Conservation (phyloP, 2,329 filamentous ascomycete genomes). For the Trichoderma koningii region DNA sequence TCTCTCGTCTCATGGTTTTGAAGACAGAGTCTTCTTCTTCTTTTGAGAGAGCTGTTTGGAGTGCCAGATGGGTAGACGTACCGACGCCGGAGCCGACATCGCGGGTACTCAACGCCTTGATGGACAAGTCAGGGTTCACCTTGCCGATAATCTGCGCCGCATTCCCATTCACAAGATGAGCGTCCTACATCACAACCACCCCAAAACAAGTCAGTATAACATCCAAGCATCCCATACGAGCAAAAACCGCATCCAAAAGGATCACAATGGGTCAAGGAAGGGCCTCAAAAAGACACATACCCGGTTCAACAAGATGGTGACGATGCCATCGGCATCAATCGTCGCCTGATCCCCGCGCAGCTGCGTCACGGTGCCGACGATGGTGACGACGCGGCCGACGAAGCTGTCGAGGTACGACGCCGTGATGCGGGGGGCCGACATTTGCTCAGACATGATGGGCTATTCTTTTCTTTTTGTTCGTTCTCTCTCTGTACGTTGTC, state of each 20-base stretch:
- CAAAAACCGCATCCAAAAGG: too few relatives aligned
- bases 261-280: background rate
- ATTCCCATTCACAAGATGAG: conserved; percentile 68
- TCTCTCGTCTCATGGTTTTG: background rate
- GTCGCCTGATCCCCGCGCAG: conserved; percentile 78
- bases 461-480: too few relatives aligned
- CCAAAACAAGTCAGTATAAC: background rate
- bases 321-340: conserved; percentile 76
- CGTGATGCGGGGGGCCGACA: conserved; percentile 77
- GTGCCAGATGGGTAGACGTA: conserved; percentile 47
- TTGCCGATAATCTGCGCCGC: conserved; percentile 78
- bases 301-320: conserved; percentile 73
- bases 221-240: background rate
- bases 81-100: conserved; percentile 71
- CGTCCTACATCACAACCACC: conserved; percentile 54
- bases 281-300: conserved; percentile 48
- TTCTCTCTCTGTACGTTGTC: background rate
- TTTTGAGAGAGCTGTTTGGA: too few relatives aligned
- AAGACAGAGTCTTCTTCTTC: background rate
- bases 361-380: conserved; percentile 82
- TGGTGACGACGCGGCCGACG: conserved; percentile 72
- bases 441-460: conserved; percentile 63
- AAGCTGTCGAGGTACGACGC: conserved; percentile 78
- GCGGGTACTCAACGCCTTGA: conserved; percentile 69
- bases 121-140: conserved; percentile 70